These are phyloP conservation scores for Monilinia laxa DNA, from an alignment of 2,329 filamentous ascomycete genomes.

Conservation along the genomic window DNA sequence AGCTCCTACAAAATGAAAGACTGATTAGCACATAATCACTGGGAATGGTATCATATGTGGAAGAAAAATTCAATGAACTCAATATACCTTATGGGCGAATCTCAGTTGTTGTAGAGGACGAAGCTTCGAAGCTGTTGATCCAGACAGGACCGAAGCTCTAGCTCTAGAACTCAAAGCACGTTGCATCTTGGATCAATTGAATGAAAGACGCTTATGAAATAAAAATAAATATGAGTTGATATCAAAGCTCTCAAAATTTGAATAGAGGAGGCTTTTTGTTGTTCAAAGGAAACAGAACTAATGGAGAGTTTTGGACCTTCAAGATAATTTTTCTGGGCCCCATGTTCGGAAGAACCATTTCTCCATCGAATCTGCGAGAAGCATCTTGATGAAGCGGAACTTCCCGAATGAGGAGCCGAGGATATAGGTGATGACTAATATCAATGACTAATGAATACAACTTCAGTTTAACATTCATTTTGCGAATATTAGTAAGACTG, in stretches of 20 bases:
- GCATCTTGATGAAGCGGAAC: conserved; percentile 4
- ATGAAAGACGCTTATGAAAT: conserved; percentile 30
- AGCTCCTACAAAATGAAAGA: conserved; percentile 67
- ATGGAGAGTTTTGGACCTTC: conserved; percentile 14
- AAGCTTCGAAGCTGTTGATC: conserved; percentile 62
- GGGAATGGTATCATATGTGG: conserved; percentile 21
- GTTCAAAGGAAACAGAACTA: conserved; percentile 14
- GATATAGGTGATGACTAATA: background rate
- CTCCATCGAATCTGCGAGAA: conserved; percentile 21
- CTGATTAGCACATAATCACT: conserved; percentile 5
- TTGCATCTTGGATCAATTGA: conserved; percentile 70
- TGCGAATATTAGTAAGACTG: too few relatives aligned
- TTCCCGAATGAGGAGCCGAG: conserved; percentile 18
- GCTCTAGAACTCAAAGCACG: conserved; percentile 86
- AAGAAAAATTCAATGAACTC: background rate
- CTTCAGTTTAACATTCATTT: too few relatives aligned
- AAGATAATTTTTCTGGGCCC: conserved; percentile 22
- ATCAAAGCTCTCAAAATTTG: conserved; percentile 22
- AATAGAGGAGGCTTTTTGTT: conserved; percentile 14
- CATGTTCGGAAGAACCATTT: conserved; percentile 18
- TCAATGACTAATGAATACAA: background rate
- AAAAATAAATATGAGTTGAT: conserved; percentile 31
- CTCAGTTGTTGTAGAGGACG: conserved; percentile 78
- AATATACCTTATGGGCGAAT: conserved; percentile 91
- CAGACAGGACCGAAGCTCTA: conserved; percentile 76